Evolutionary conservation across 2,329 filamentous ascomycete genomes (phyloP).

Genomic region (Fusarium sp.): DNA sequence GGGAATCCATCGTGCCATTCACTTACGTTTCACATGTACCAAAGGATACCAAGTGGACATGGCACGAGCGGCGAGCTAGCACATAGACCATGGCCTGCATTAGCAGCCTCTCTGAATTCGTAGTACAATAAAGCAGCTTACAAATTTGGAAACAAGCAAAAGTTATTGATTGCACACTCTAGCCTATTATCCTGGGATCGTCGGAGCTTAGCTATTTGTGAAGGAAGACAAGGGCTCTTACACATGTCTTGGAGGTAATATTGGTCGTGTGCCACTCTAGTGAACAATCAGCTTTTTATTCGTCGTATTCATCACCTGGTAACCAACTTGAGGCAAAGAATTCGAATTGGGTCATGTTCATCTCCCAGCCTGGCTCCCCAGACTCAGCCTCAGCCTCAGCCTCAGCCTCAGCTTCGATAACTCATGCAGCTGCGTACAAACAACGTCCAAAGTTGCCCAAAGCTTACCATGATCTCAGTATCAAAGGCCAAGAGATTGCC

Average conservation of each 20-base stretch:
- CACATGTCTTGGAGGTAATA: not conserved
- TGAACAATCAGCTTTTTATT: not conserved
- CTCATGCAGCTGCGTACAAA: constrained; percentile 12
- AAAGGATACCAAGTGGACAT: constrained; percentile 33
- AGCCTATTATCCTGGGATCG: no score
- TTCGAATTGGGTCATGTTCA: not conserved
- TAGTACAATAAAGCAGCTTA: no score
- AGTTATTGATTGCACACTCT: no score
- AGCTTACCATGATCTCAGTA: constrained; percentile 9
- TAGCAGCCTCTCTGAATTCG: not conserved
- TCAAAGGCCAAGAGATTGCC: constrained; percentile 4
- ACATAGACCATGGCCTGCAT: not conserved
- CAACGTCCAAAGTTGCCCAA: not conserved
- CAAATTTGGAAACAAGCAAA: no score
- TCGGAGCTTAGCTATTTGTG: no score
- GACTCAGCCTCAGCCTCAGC: not conserved
- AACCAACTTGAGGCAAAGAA: no score
- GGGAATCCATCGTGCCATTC: constrained; percentile 34
- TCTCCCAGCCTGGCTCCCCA: not conserved
- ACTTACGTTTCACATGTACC: constrained; percentile 25
- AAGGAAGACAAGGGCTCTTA: no score
- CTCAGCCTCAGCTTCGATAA: not conserved
- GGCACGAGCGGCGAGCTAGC: not conserved
- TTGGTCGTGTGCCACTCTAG: not conserved
- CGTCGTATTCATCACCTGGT: no score